Conservation (phyloP, 805 yeast species). For the Tetrapisispora fleetii region DNA sequence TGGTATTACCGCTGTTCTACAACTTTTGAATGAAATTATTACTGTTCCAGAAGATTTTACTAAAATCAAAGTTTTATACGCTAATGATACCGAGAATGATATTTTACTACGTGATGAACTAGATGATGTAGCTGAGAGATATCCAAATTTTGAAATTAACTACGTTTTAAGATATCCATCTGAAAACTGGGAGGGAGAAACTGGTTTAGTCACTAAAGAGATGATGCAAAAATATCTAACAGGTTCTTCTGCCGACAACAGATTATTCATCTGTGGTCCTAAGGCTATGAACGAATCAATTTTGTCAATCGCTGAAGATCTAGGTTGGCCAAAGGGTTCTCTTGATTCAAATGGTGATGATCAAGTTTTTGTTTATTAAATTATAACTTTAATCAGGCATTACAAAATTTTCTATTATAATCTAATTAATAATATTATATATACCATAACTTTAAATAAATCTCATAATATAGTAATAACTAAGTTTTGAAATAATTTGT, state of each 20-base stretch:
- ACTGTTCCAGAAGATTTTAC: conserved; percentile 62
- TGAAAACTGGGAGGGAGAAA: conserved; percentile 43
- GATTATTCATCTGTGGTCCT: conserved; percentile 68
- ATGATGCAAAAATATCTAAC: conserved; percentile 48
- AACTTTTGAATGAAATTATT: conserved; percentile 60
- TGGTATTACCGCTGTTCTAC: conserved; percentile 84
- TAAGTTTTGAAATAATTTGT: background rate
- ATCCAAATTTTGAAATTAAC: conserved; percentile 52
- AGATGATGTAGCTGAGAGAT: conserved; percentile 54
- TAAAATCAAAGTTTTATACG: conserved; percentile 51
- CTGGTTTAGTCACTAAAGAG: conserved; percentile 53
- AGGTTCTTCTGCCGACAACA: conserved; percentile 35
- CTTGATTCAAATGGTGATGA: conserved; percentile 40
- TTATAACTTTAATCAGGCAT: background rate
- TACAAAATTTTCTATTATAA: background rate
- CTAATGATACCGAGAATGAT: conserved; percentile 70
- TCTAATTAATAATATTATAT: background rate
- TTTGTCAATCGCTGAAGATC: conserved; percentile 39
- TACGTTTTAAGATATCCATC: conserved; percentile 49
- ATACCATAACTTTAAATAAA: background rate
- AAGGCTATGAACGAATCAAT: conserved; percentile 52
- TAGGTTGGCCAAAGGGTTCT: conserved; percentile 47
- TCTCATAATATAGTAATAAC: background rate
- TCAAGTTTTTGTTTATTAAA: conserved; percentile 48
- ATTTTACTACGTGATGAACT: conserved; percentile 62